Evolutionary conservation across 441 rosid genomes (phyloP).

Genomic region (Erodium trifolium): DNA sequence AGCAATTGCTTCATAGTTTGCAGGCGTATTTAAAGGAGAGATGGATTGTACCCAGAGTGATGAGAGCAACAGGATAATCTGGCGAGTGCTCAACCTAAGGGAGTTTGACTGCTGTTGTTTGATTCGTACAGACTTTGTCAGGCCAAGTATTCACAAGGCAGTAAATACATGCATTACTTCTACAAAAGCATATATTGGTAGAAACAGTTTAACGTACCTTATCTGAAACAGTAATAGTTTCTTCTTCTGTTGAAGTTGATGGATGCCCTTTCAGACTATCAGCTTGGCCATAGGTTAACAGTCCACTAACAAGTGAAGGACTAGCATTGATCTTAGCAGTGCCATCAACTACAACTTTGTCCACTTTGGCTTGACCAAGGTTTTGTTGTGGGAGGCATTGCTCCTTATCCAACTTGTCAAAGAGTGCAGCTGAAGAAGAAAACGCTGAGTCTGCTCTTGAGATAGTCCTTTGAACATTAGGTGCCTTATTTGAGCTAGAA

Average conservation of each 20-base stretch:
- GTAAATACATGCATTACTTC: slow-evolving; percentile 5
- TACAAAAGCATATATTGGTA: not conserved
- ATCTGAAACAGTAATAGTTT: slow-evolving; percentile 24
- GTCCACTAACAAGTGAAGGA: too few relatives aligned
- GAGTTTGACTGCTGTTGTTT: slow-evolving; percentile 44
- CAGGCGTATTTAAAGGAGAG: slow-evolving; percentile 70
- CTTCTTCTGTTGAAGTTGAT: slow-evolving; percentile 22
- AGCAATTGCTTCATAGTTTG: slow-evolving; percentile 88
- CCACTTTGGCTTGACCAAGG: too few relatives aligned
- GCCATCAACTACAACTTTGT: too few relatives aligned
- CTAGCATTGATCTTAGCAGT: too few relatives aligned
- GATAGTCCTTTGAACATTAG: slow-evolving; percentile 57
- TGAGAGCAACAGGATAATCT: slow-evolving; percentile 71
- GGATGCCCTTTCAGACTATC: slow-evolving; percentile 36
- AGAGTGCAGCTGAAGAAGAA: slow-evolving; percentile 96
- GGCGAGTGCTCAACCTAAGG: slow-evolving; percentile 82
- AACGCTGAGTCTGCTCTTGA: slow-evolving; percentile 90
- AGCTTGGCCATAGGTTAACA: slow-evolving; percentile 18
- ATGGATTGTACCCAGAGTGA: slow-evolving; percentile 87
- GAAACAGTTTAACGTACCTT: slow-evolving; percentile 37
- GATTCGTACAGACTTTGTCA: not conserved
- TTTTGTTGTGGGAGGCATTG: too few relatives aligned
- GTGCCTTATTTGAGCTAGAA: slow-evolving; percentile 37
- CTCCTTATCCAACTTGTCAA: slow-evolving; percentile 61
- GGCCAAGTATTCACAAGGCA: slow-evolving; percentile 3